phyloP scores from a whole-genome alignment of 345 rosid species.

The Angophora floribunda region DNA sequence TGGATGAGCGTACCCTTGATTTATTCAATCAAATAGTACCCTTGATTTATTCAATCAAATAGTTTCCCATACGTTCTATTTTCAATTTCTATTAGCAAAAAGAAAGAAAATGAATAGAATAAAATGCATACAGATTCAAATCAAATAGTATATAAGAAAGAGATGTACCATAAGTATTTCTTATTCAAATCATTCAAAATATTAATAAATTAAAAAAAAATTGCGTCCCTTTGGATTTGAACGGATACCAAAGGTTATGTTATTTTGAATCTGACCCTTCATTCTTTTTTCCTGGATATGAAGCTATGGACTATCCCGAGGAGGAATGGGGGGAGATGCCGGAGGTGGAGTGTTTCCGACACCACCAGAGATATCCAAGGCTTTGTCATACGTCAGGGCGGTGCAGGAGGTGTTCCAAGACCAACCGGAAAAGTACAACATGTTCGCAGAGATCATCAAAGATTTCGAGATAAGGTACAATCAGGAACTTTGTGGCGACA shows the following conservation, averaged over 20 bases:
- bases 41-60: not conserved
- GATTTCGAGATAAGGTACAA: conserved; percentile 74
- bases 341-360: conserved; percentile 20
- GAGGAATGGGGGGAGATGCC: conserved; percentile 3
- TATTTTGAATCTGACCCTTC: not conserved
- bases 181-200: no score
- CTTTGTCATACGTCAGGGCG: conserved; percentile 56
- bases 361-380: conserved; percentile 48
- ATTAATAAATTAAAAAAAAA: no score
- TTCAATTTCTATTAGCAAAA: no score
- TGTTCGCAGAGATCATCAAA: conserved; percentile 72
- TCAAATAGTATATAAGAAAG: no score
- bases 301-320: not conserved
- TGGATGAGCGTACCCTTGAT: not conserved
- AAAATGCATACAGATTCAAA: no score
- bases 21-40: no score
- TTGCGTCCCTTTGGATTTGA: no score
- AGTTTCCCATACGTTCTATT: no score
- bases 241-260: not conserved
- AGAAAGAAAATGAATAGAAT: no score
- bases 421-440: conserved; percentile 70
- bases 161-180: no score
- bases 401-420: conserved; percentile 85
- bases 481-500: not conserved
- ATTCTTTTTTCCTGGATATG: not conserved